Evolutionary conservation across 78 protist genomes (phyloP).

Genomic region (Pelomyxa schiedti): DNA sequence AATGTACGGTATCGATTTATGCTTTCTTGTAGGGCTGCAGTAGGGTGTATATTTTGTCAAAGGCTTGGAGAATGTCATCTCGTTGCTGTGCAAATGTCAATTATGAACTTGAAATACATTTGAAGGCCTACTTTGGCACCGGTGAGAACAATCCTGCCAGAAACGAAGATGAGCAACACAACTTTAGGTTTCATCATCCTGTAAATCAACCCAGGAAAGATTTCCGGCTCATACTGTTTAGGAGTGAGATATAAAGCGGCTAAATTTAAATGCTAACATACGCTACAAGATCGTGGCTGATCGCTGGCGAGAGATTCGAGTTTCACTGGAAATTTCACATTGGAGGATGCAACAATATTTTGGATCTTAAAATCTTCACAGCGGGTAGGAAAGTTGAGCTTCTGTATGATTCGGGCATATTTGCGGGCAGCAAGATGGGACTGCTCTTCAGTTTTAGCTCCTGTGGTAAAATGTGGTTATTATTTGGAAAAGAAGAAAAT

Average conservation of each 20-base stretch:
- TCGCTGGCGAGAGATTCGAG: slow-evolving; percentile 61
- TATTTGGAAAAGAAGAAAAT: no score
- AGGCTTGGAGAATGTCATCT: no score
- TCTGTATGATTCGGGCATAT: slow-evolving; percentile 86
- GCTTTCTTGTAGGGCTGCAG: no score
- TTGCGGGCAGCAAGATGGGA: slow-evolving; percentile 79
- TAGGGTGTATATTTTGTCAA: no score
- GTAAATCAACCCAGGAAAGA: slow-evolving; percentile 92
- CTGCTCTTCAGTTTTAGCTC: slow-evolving; percentile 85
- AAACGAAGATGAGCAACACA: slow-evolving; percentile 84
- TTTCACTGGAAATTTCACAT: slow-evolving; percentile 82
- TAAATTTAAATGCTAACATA: not conserved
- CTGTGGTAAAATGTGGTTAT: slow-evolving; percentile 43
- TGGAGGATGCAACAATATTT: slow-evolving; percentile 88
- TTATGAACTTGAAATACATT: no score
- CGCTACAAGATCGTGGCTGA: slow-evolving; percentile 40
- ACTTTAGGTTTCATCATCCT: slow-evolving; percentile 80
- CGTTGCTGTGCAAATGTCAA: no score
- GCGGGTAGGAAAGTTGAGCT: slow-evolving; percentile 20
- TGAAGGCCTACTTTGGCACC: slow-evolving; percentile 75
- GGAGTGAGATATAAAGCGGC: not conserved
- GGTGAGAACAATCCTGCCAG: slow-evolving; percentile 93
- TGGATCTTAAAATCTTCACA: slow-evolving; percentile 68
- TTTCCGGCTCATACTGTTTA: slow-evolving; percentile 89
- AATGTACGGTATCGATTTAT: no score